phyloP scores from a whole-genome alignment of 2,329 filamentous ascomycete genomes.

The Fusarium redolens region DNA sequence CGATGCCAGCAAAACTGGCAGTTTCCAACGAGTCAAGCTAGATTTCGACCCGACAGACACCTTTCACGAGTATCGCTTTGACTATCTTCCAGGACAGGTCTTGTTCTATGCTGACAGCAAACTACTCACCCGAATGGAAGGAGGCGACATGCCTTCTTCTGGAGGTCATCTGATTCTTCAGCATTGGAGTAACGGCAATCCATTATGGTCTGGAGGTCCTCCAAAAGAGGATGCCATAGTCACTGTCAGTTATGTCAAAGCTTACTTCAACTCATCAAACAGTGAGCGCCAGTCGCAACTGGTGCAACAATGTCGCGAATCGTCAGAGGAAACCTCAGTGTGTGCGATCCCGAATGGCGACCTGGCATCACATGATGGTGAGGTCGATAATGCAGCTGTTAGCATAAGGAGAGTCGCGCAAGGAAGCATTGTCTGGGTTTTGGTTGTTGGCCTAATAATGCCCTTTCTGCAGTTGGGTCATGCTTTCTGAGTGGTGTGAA shows the following conservation, averaged over 20 bases:
- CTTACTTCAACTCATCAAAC: conserved; percentile 80
- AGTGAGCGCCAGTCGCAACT: conserved; percentile 23
- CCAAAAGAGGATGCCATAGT: conserved; percentile 71
- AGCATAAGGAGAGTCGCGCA: neutral
- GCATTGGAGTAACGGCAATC: conserved; percentile 83
- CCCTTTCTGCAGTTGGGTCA: neutral
- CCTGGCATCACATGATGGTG: neutral
- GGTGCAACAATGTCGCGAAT: conserved; percentile 20
- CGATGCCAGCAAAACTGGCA: conserved; percentile 69
- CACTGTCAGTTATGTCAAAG: conserved; percentile 76
- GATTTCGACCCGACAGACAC: conserved; percentile 72
- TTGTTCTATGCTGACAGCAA: conserved; percentile 76
- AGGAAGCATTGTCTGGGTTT: neutral
- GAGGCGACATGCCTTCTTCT: conserved; percentile 66
- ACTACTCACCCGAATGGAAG: conserved; percentile 66
- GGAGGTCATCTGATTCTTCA: conserved; percentile 76
- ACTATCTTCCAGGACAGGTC: conserved; percentile 73
- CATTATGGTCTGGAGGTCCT: conserved; percentile 77
- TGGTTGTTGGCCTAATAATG: neutral
- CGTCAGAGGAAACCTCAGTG: conserved; percentile 15
- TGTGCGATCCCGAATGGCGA: conserved; percentile 42
- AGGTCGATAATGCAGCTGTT: neutral
- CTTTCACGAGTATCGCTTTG: conserved; percentile 85
- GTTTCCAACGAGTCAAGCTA: conserved; percentile 68
- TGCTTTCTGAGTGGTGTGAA: neutral